These are phyloP conservation scores for Cyclostephanos tholiformis DNA, from an alignment of 108 stramenopile genomes.

Conservation along the genomic window DNA sequence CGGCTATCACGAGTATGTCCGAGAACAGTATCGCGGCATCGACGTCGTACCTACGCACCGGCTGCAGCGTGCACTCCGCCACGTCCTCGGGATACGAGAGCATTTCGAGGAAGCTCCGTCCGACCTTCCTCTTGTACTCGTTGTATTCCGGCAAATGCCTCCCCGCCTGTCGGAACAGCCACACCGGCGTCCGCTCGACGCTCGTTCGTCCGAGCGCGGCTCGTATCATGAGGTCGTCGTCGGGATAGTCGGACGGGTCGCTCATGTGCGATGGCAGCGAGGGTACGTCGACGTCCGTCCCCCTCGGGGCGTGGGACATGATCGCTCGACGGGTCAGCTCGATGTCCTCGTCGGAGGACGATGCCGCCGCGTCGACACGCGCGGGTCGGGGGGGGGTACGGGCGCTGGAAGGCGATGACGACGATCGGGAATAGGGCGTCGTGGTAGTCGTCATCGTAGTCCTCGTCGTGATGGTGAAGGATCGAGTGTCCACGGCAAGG, in stretches of 20 bases:
- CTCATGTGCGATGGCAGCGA: constrained; percentile 8
- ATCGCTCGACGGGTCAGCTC: constrained; percentile 73
- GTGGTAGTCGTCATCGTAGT: background rate
- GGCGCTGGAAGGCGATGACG: background rate
- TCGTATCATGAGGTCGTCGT: constrained; percentile 85
- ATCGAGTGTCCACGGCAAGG: background rate
- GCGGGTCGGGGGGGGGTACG: background rate
- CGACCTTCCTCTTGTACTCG: constrained; percentile 81
- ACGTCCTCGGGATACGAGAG: constrained; percentile 86
- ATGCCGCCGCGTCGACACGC: background rate
- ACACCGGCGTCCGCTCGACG: constrained; percentile 86
- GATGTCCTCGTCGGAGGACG: constrained; percentile 57
- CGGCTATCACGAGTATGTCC: constrained; percentile 94
- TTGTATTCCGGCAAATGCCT: constrained; percentile 94
- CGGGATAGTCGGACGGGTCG: constrained; percentile 52
- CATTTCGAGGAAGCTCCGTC: constrained; percentile 91
- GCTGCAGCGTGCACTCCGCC: constrained; percentile 95
- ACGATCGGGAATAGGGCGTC: background rate
- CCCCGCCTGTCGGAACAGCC: constrained; percentile 96
- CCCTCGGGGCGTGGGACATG: constrained; percentile 23
- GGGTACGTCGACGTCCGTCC: background rate
- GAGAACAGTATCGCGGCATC: constrained; percentile 96
- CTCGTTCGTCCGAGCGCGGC: constrained; percentile 68
- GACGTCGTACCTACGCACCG: constrained; percentile 88
- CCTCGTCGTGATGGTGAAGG: background rate